phyloP scores from a whole-genome alignment of 2,329 filamentous ascomycete genomes.

The Emericellopsis cladophorae region DNA sequence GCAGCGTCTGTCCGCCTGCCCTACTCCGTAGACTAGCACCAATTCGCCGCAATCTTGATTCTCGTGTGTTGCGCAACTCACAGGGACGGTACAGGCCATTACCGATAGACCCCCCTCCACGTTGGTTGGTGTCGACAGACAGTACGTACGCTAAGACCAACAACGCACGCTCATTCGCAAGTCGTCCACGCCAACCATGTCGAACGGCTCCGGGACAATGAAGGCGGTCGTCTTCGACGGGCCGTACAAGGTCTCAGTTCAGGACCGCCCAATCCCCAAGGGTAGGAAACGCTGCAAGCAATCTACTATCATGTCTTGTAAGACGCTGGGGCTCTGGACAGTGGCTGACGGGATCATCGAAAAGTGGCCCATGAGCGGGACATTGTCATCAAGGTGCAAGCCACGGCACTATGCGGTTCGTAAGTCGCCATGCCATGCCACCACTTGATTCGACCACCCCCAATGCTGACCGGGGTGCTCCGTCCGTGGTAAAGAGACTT shows the following conservation, averaged over 20 bases:
- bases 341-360: background rate
- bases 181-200: too few relatives aligned
- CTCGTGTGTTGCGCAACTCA: too few relatives aligned
- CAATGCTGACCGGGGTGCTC: too few relatives aligned
- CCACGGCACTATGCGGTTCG: conserved; percentile 81
- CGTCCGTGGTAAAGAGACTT: conserved; percentile 53
- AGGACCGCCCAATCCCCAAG: conserved; percentile 67
- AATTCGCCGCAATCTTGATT: too few relatives aligned
- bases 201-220: conserved; percentile 42
- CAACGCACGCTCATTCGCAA: too few relatives aligned
- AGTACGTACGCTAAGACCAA: too few relatives aligned
- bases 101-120: too few relatives aligned
- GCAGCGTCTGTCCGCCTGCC: too few relatives aligned
- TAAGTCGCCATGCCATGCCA: conserved; percentile 26
- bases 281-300: conserved; percentile 20
- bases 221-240: conserved; percentile 82
- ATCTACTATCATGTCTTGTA: conserved; percentile 22
- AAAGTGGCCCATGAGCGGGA: conserved; percentile 57
- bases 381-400: conserved; percentile 70
- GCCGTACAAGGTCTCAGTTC: conserved; percentile 59
- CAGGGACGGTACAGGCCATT: too few relatives aligned
- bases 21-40: too few relatives aligned
- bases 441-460: background rate
- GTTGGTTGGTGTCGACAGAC: too few relatives aligned
- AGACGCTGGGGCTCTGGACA: conserved; percentile 11